Evolutionary conservation across 176 grass and related monocot genomes (phyloP).

Genomic region (Themeda triandra): DNA sequence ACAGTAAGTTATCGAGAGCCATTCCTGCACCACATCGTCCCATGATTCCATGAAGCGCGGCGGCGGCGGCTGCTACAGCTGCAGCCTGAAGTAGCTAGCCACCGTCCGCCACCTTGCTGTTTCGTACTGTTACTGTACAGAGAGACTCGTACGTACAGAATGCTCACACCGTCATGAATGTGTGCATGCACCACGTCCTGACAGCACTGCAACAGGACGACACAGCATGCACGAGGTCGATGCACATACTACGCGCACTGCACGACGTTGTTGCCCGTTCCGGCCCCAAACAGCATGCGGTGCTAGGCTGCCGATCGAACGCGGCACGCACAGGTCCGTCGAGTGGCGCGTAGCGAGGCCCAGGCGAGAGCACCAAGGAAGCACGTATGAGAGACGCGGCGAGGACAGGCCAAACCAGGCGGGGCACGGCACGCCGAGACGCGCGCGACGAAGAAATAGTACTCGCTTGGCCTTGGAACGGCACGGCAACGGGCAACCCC

Average conservation of each 20-base stretch:
- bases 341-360: conserved; percentile 6
- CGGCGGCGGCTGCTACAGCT: not conserved
- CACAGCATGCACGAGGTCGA: not conserved
- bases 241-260: not conserved
- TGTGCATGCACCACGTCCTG: not conserved
- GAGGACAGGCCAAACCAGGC: not conserved
- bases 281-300: not conserved
- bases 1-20: no score
- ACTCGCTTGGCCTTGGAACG: no score
- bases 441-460: not conserved
- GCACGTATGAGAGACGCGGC: not conserved
- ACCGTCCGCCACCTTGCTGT: not conserved
- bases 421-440: no score
- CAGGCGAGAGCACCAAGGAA: conserved; percentile 29
- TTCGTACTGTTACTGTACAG: not conserved
- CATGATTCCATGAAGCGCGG: not conserved
- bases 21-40: no score
- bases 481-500: not conserved
- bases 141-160: not conserved
- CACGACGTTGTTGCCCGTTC: not conserved
- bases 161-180: not conserved
- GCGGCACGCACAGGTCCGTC: not conserved
- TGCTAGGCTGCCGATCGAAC: conserved; percentile 17
- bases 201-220: not conserved
- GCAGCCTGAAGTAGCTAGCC: not conserved